Evolutionary conservation across 2,329 filamentous ascomycete genomes (phyloP), one percentile per base, ranked within the genome.

Genomic region (Aquanectria penicillioides): DNA sequence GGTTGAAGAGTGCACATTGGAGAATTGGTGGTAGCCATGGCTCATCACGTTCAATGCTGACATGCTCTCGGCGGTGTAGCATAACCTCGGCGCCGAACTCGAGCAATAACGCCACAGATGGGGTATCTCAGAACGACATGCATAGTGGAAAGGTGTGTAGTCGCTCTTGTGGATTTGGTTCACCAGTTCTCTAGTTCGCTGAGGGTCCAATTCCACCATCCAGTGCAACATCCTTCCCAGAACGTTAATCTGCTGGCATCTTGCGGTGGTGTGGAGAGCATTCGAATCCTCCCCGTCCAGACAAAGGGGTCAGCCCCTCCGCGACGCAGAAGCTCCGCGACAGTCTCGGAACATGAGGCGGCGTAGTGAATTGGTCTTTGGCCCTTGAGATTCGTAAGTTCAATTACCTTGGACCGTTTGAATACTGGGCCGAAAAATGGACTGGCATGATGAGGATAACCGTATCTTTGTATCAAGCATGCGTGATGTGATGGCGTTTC

Each of bases 91-190:
- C 64, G 29, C 65, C 62, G 8, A 48, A 57, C 34, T 66, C 50
- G 3, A 68, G 38, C 2, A 67, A 23, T 3, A 64, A 36, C 6
- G 37, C 8, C 8, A 68, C 65, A 1, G 58, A 54, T 68, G 61
- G 1, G 61, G 28, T 2, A 44, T 15, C 1, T 57, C 55, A 3
- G 63, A 66, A 5, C 57, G 57, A 18, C 61, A 58, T 1, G 65
- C 63, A 17, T 68, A 68, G 38, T 67, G 61, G 11, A 67, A 37
- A 13, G 65, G 64, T 0, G 64, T 64, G 13, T 60, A 50, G 12
- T 66, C 57, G 3, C 20, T 22, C 3, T 38, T 17, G 23, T 66
- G 48, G 34, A 49, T 67, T 6, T 64, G 50, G 28, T 66, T 58
- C 18, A 59, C 29, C 4, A 44, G 50, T 17, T 18, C 34, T 4